Conservation (phyloP, 2,329 filamentous ascomycete species). For the Coccinonectria pachysandricola region DNA sequence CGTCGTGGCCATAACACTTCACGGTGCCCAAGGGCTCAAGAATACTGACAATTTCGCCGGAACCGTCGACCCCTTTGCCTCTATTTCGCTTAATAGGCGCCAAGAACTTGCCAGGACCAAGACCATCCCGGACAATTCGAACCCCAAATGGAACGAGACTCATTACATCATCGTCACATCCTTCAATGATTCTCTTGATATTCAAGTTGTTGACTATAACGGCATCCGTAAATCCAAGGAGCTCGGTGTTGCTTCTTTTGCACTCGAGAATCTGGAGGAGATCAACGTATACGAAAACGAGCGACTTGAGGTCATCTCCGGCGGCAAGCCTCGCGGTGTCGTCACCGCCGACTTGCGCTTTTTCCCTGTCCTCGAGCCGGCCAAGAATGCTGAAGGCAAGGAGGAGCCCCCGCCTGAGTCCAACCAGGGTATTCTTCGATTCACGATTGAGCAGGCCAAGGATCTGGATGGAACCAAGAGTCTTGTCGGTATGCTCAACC, state of each 20-base stretch:
- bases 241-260: slow-evolving; percentile 76
- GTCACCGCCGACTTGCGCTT: slow-evolving; percentile 79
- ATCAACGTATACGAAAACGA: slow-evolving; percentile 73
- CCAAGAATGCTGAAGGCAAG: slow-evolving; percentile 65
- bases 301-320: slow-evolving; percentile 71
- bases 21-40: slow-evolving; percentile 86
- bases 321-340: slow-evolving; percentile 73
- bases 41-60: slow-evolving; percentile 91
- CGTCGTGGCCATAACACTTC: slow-evolving; percentile 81
- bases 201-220: slow-evolving; percentile 86
- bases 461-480: slow-evolving; percentile 90
- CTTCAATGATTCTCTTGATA: slow-evolving; percentile 75
- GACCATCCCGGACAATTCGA: slow-evolving; percentile 70
- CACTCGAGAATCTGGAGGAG: slow-evolving; percentile 71
- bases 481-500: slow-evolving; percentile 80
- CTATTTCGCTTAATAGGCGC: slow-evolving; percentile 75
- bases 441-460: slow-evolving; percentile 92
- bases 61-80: slow-evolving; percentile 81
- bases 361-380: slow-evolving; percentile 79
- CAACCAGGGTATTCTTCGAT: slow-evolving; percentile 87
- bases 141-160: slow-evolving; percentile 93
- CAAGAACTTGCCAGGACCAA: slow-evolving; percentile 80
- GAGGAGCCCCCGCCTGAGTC: slow-evolving; percentile 74
- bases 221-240: slow-evolving; percentile 96
- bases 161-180: slow-evolving; percentile 92